Conservation (phyloP, 805 yeast genomes). For the Candida nanaspora region DNA sequence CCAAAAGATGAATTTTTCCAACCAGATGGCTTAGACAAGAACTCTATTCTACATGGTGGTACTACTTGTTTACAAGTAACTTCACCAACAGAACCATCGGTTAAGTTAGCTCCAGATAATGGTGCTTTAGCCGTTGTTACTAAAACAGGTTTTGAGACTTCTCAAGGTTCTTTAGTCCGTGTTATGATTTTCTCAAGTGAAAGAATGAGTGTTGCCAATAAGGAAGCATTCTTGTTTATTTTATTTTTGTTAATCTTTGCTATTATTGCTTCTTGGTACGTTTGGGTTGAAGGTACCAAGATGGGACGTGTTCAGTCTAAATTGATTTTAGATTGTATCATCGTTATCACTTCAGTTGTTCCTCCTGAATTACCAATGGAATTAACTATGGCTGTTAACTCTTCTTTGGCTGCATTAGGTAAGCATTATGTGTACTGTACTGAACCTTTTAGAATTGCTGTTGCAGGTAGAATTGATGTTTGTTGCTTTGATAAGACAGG, state of each 20-base stretch:
- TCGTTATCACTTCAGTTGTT: constrained; percentile 94
- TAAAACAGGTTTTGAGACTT: constrained; percentile 96
- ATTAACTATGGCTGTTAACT: constrained; percentile 94
- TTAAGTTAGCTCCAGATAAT: constrained; percentile 73
- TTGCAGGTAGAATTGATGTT: constrained; percentile 96
- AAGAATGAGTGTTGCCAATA: constrained; percentile 92
- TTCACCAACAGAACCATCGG: constrained; percentile 43
- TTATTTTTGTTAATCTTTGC: constrained; percentile 87
- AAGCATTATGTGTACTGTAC: constrained; percentile 92
- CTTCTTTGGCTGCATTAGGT: constrained; percentile 79
- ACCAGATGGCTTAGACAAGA: constrained; percentile 80
- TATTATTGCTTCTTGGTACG: constrained; percentile 93
- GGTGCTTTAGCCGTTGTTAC: constrained; percentile 90
- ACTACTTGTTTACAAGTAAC: constrained; percentile 92
- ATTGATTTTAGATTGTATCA: constrained; percentile 88
- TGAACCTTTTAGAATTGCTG: constrained; percentile 96
- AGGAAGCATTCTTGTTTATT: constrained; percentile 89
- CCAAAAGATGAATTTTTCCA: constrained; percentile 63
- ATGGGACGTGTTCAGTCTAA: constrained; percentile 95
- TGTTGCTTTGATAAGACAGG: constrained; percentile 99
- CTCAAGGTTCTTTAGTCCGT: constrained; percentile 95
- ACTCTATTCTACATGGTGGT: constrained; percentile 88
- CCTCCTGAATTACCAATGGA: constrained; percentile 99
- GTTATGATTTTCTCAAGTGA: constrained; percentile 97
- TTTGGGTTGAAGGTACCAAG: constrained; percentile 95